Base-by-base conservation (phyloP, 192 early-diverging fungal genomes). In the Coemansia sp. region DNA sequence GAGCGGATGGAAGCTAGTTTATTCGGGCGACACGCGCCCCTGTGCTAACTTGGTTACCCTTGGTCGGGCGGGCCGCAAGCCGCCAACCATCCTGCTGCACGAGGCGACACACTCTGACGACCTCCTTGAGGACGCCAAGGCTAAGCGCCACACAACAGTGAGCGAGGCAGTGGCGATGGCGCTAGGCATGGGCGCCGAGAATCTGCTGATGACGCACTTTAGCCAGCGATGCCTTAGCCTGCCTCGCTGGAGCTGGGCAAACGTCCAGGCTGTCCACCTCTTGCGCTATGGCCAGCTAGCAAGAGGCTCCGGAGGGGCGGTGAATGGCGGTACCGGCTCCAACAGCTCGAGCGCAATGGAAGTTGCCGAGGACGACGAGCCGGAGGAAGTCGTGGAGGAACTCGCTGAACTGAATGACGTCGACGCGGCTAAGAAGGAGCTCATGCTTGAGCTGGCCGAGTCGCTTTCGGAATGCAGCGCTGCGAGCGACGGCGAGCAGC, bases 11-110 rank as follows among this genome's bases (percentile, higher is more conserved):
- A 91, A 91, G 68, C 64, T 93, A 56, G 91, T 93, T 62, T 94
- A 91, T 74, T 99, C 97, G 0, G 96, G 97, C 35, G 97, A 99
- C 71, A 97, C 96, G 20, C 87, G 97, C 9, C 97, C 97, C 3
- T 89, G 89, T 60, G 49, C 85, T 24, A 86, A 81, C n/a, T 79
- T 99, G 19, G 87, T 93, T 6, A 46, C 84, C 4, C 85, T 87
- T 29, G 97, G 92, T 2, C 72, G 85, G 35, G 84, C 85, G 27
- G 88, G 90, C 4, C 58, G 66, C 29, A 65, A 58, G 51, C 14
- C 51, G 19, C 80, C 80, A 1, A 92, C 89, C 2, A 65, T 99
- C 0, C 74, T 99, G 40, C 82, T 99, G 59, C 97, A 99, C 74
- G 97, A 99, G 71, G 94, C 97, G 0, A 96, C 96, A 8, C 86